Base-by-base conservation (phyloP, 371 early-diverging fungal species). In the Blakeslea trispora region DNA sequence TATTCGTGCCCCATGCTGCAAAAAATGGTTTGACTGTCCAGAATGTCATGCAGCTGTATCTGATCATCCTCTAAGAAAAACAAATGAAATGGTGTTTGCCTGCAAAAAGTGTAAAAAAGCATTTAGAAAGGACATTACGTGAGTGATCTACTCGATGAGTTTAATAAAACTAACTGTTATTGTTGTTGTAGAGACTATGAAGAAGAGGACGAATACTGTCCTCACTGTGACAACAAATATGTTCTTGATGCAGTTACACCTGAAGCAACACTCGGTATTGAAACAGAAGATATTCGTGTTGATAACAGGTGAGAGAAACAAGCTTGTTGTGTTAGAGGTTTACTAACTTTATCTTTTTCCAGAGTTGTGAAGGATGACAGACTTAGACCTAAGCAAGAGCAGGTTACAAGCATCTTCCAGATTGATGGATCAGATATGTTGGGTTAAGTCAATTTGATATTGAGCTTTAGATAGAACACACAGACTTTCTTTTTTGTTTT, bases 31-130 rank as follows among this genome's bases (percentile, higher is more conserved):
- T 66, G 98, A 98, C 75, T 98, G 98, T 63, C 81, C 97, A 5
- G 91, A 96, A 66, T 98, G 98, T 73, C 97, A 97, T 66, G 86
- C 81, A n/a, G 97, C 93, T 52, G 71, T 63, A 0, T 64, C 88
- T 5, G 89, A 91, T 72, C 97, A 96, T 75, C 74, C 74, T 22
- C 73, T 97, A 19, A 71, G 82, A 57, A 93, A 91, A 66, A 84
- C 92, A 5, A 74, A 75, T 50, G 98, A 98, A 70, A 92, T 98
- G 93, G 87, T 93, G 1, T 94, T 98, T 78, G 93, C 93, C 6
- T 98, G 98, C 75, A 98, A 98, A 72, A 97, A 97, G 69, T 98
- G 97, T 77, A 95, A 92, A 79, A 98, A 97, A 76, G 90, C 86
- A 4, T 98, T 98, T 64, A 83, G 97, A 64, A 98, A 98, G 67